Evolutionary conservation across 305 asterid genomes (phyloP).

Genomic region (Petunia hybrid): DNA sequence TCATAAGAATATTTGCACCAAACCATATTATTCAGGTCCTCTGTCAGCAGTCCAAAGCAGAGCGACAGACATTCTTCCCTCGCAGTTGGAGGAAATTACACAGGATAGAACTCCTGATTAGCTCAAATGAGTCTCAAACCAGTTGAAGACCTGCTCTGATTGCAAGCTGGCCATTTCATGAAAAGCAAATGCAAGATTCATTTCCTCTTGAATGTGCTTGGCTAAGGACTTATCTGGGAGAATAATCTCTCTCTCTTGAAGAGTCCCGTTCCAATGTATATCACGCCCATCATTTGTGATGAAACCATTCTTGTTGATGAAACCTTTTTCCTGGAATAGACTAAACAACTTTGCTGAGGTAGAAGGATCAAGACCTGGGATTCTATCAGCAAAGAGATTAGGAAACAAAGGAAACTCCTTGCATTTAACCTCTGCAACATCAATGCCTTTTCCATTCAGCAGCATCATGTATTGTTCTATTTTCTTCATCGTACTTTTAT

Average conservation of each 20-base stretch:
- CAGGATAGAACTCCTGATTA: constrained; percentile 29
- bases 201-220: constrained; percentile 88
- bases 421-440: constrained; percentile 72
- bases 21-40: not conserved
- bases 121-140: constrained; percentile 83
- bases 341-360: constrained; percentile 56
- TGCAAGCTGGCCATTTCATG: constrained; percentile 97
- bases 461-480: constrained; percentile 56
- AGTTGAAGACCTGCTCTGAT: constrained; percentile 69
- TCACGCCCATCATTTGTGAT: constrained; percentile 86
- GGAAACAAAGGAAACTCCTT: constrained; percentile 78
- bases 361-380: constrained; percentile 58
- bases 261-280: constrained; percentile 69
- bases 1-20: not conserved
- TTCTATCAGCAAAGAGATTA: constrained; percentile 64
- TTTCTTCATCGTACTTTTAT: constrained; percentile 61
- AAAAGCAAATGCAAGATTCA: constrained; percentile 93
- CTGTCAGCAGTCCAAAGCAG: not conserved
- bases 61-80: not conserved
- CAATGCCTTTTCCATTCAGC: constrained; percentile 67
- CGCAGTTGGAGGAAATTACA: not conserved
- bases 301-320: constrained; percentile 71
- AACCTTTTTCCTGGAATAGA: constrained; percentile 68
- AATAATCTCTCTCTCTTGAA: constrained; percentile 57
- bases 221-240: constrained; percentile 64